Evolutionary conservation across 129 eudicot species (phyloP), one percentile per base, ranked within the genome.

Genomic region (Artemisia tridentata): DNA sequence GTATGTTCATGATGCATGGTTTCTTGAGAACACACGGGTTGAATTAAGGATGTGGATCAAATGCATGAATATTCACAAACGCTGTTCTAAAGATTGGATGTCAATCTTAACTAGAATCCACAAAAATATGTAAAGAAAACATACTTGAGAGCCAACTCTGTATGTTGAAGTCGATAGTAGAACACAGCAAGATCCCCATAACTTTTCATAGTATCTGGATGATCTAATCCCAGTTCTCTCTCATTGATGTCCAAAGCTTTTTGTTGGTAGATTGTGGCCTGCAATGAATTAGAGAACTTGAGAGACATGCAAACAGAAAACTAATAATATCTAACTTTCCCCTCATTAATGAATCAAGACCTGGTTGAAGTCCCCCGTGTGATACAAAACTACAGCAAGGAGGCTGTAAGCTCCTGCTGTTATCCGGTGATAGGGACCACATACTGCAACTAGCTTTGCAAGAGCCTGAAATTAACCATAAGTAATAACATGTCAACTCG

Each of bases 351-450:
- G 66, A 23, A 69, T 55, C 65, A 68, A 67, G 56, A 95, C 99
- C 99, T 95, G 99, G 77, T 95, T 95, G 83, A 95, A 95, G 68
- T 95, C 99, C 79, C 99, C 99, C 0, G 99, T 95, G 81, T 95
- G 99, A 83, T 95, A 95, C 73, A 95, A 78, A 78, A 95, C 99
- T 50, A 95, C 99, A 52, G 99, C 99, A 74, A 95, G 99, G 78
- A 95, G 97, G 79, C 99, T 95, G 85, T 95, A 95, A 74, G 99
- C 99, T 84, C 99, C 99, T 55, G 99, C 97, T 52, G 99, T 95
- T 91, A 95, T 95, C 57, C 99, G 85, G 84, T 95, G 96, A 68
- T 95, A 95, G 59, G 99, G 99, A 77, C 97, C 99, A 78, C 99
- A 95, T 55, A 95, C 97, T 58, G 99, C 97, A 54, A 95, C 96